Evolutionary conservation across 345 rosid species (phyloP), one percentile per base, ranked within the genome.

Genomic region (Eucalyptus fibrosa): DNA sequence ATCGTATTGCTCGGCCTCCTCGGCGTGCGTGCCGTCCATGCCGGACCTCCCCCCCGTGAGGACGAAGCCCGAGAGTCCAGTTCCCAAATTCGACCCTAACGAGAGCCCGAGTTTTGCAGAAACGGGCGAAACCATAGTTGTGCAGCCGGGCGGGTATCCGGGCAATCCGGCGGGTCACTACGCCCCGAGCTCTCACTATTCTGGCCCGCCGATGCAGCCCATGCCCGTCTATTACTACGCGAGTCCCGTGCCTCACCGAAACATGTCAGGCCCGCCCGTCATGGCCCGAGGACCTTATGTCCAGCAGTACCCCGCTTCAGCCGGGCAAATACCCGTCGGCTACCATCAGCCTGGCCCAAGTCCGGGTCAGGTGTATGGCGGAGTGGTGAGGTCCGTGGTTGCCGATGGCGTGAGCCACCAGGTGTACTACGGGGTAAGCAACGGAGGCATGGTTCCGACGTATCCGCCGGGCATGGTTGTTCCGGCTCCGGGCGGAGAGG

Each of bases 41-140:
- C 98, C 96, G 42, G 97, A 97, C 87, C 96, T 97, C 83, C 95
- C 94, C 28, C 97, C 97, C 4, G 95, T 95, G 18, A 92, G 89
- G 90, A 95, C 96, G 83, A 97, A 95, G 89, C 94, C 95, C 45
- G 99, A 95, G 26, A 92, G 49, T 88, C 92, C 94, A 40, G 94
- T 92, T 44, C 92, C 89, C 12, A 47, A 80, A 24, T 4, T 89
- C 24, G 95, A 91, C 47, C 69, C 82, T 12, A 90, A 92, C 88
- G 93, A 88, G 62, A 50, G 47, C 3, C 94, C 92, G 45, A 51
- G 56, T 88, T 62, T 44, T 32, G 32, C 65, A 17, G 94, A 90
- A 34, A 50, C 89, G 23, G 86, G 91, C 9, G 95, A 92, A 92
- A 92, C 92, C 17, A 93, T 92, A 15, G 55, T 92, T 17, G 88